Evolutionary conservation across 1,284 basidiomycete genomes (phyloP).

Genomic region (Cryptococcus maquisensis): DNA sequence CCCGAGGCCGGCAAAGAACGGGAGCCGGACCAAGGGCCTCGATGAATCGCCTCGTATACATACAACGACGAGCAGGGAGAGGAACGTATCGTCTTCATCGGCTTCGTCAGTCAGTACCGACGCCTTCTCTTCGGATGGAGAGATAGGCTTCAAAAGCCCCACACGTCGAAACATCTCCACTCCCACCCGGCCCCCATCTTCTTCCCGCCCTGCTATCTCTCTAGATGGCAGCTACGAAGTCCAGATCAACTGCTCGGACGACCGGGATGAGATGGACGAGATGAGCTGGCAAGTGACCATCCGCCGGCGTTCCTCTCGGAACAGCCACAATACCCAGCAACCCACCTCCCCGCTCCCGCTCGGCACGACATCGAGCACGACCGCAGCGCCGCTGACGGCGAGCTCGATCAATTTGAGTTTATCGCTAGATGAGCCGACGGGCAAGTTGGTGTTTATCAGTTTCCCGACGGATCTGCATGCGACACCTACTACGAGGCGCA

Average conservation of each 20-base stretch:
- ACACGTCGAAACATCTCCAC: slow-evolving; percentile 2
- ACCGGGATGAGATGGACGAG: slow-evolving; percentile 19
- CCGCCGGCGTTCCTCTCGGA: slow-evolving; percentile 8
- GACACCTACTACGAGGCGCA: slow-evolving; percentile 19
- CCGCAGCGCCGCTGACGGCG: slow-evolving; percentile 15
- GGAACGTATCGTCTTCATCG: slow-evolving; percentile 6
- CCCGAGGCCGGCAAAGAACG: neutral
- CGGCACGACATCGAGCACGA: slow-evolving; percentile 4
- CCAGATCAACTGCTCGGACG: slow-evolving; percentile 23
- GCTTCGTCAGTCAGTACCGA: slow-evolving; percentile 4
- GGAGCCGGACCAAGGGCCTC: neutral
- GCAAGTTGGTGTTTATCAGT: slow-evolving; percentile 39
- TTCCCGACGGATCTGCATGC: slow-evolving; percentile 31
- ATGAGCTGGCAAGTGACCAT: slow-evolving; percentile 38
- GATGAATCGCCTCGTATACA: slow-evolving; percentile 11
- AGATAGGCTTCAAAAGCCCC: slow-evolving; percentile 4
- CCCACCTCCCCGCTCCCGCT: slow-evolving; percentile 13
- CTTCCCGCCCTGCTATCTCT: neutral
- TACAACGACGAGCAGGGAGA: neutral
- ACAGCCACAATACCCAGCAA: neutral
- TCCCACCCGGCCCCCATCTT: slow-evolving; percentile 6
- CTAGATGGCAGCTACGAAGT: slow-evolving; percentile 26
- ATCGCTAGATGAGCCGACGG: slow-evolving; percentile 32
- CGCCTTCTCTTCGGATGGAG: slow-evolving; percentile 4
- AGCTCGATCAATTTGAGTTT: slow-evolving; percentile 40